Evolutionary conservation across 1,139 yeast genomes (phyloP).

Genomic region (Sugiyamaella pinicola): DNA sequence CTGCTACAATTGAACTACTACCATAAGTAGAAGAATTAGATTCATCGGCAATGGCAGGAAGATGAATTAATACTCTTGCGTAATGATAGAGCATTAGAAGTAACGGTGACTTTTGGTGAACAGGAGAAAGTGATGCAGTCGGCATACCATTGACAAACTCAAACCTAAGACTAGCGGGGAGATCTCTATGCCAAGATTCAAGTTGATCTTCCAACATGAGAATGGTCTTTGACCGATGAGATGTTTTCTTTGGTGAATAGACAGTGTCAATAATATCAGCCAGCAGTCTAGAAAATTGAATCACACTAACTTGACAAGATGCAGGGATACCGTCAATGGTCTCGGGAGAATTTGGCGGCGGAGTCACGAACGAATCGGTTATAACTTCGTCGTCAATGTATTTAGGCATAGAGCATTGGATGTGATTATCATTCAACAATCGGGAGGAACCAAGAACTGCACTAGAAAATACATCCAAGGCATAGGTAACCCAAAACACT

Average conservation of each 20-base stretch:
- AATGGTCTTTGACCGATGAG: slow-evolving; percentile 46
- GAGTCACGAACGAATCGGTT: slow-evolving; percentile 66
- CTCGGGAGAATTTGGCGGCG: slow-evolving; percentile 54
- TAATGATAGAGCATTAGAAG: slow-evolving; percentile 71
- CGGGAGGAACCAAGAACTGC: slow-evolving; percentile 82
- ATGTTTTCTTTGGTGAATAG: slow-evolving; percentile 45
- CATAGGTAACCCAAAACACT: slow-evolving; percentile 81
- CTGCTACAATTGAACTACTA: slow-evolving; percentile 63
- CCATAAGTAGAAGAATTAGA: slow-evolving; percentile 34
- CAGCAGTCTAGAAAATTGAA: slow-evolving; percentile 71
- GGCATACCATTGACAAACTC: slow-evolving; percentile 66
- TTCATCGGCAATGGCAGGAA: slow-evolving; percentile 62
- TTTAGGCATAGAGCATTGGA: slow-evolving; percentile 83
- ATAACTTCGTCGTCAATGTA: slow-evolving; percentile 56
- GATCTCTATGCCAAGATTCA: slow-evolving; percentile 76
- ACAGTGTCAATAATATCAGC: slow-evolving; percentile 73
- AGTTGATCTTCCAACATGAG: slow-evolving; percentile 63
- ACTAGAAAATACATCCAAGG: slow-evolving; percentile 74
- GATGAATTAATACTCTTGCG: slow-evolving; percentile 75
- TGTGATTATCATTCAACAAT: slow-evolving; percentile 72
- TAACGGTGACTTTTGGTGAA: slow-evolving; percentile 58
- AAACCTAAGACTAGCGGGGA: slow-evolving; percentile 63
- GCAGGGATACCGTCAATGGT: slow-evolving; percentile 16
- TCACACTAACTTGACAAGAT: slow-evolving; percentile 36
- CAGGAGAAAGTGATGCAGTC: slow-evolving; percentile 43